Evolutionary conservation across 192 early-diverging fungal genomes (phyloP).

Genomic region (Coemansia sp.): DNA sequence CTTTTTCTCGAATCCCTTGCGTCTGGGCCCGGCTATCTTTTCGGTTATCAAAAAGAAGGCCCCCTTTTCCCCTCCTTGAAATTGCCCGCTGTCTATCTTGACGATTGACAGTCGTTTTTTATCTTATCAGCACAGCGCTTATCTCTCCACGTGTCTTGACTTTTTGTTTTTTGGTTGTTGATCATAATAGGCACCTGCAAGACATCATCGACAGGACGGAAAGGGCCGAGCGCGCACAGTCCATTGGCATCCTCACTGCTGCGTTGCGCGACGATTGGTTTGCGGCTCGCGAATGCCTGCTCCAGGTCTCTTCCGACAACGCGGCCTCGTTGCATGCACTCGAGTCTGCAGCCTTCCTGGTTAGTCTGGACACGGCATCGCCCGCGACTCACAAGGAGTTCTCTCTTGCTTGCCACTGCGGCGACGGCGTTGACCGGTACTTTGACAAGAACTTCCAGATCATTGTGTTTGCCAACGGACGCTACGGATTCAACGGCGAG

Average conservation of each 20-base stretch:
- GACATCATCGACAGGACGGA: slow-evolving; percentile 65
- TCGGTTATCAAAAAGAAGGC: not conserved
- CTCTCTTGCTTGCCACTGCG: slow-evolving; percentile 77
- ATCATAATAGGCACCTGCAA: slow-evolving; percentile 61
- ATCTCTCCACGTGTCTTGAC: slow-evolving; percentile 20
- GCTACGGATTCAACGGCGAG: slow-evolving; percentile 77
- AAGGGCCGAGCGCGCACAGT: slow-evolving; percentile 36
- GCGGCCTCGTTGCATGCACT: slow-evolving; percentile 62
- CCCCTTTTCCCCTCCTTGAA: slow-evolving; percentile 33
- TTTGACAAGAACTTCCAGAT: slow-evolving; percentile 82
- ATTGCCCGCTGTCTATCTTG: slow-evolving; percentile 13
- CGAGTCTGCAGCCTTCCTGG: slow-evolving; percentile 72
- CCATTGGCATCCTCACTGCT: slow-evolving; percentile 59
- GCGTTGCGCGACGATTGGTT: slow-evolving; percentile 58
- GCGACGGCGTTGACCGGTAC: slow-evolving; percentile 70
- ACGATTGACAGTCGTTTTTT: not conserved
- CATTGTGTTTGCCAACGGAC: slow-evolving; percentile 77
- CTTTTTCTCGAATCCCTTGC: not conserved
- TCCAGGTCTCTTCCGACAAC: slow-evolving; percentile 62
- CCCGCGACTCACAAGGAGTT: slow-evolving; percentile 75
- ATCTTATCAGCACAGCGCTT: slow-evolving; percentile 4
- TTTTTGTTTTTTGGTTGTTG: not conserved
- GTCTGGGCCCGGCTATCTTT: slow-evolving; percentile 4
- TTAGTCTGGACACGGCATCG: slow-evolving; percentile 71
- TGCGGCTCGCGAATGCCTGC: slow-evolving; percentile 58